Conservation (phyloP, 805 yeast genomes). For the Priceomyces melissophilus region DNA sequence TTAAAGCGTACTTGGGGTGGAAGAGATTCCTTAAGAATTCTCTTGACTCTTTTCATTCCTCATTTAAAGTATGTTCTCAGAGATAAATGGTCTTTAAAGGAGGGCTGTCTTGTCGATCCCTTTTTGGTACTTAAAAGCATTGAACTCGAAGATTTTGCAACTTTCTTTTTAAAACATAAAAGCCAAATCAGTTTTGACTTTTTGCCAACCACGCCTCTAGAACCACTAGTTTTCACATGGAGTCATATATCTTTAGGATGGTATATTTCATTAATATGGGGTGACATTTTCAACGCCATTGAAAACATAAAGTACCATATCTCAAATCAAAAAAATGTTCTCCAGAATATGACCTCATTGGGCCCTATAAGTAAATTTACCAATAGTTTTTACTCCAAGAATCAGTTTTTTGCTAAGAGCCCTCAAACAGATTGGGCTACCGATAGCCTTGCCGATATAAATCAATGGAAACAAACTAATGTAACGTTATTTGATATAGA, state of each 20-base stretch:
- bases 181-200: conserved; percentile 39
- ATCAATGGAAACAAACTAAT: conserved; percentile 52
- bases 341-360: conserved; percentile 35
- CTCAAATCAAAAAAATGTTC: conserved; percentile 30
- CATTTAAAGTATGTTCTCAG: conserved; percentile 25
- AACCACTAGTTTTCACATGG: conserved; percentile 58
- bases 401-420: conserved; percentile 10
- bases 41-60: conserved; percentile 40
- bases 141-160: conserved; percentile 31
- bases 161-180: conserved; percentile 16
- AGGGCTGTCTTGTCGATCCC: conserved; percentile 18
- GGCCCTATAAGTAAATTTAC: conserved; percentile 38
- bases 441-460: conserved; percentile 30
- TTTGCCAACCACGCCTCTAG: conserved; percentile 39
- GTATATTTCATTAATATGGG: conserved; percentile 69
- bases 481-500: conserved; percentile 49
- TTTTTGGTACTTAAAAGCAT: conserved; percentile 38
- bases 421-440: conserved; percentile 21
- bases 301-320: conserved; percentile 17
- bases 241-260: conserved; percentile 63
- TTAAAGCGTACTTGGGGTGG: conserved; percentile 58
- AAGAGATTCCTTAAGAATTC: conserved; percentile 41
- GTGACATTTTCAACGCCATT: conserved; percentile 41
- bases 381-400: conserved; percentile 33
- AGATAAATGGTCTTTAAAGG: conserved; percentile 22